phyloP scores from a whole-genome alignment of 805 yeast species.

The Naumovozyma baii region DNA sequence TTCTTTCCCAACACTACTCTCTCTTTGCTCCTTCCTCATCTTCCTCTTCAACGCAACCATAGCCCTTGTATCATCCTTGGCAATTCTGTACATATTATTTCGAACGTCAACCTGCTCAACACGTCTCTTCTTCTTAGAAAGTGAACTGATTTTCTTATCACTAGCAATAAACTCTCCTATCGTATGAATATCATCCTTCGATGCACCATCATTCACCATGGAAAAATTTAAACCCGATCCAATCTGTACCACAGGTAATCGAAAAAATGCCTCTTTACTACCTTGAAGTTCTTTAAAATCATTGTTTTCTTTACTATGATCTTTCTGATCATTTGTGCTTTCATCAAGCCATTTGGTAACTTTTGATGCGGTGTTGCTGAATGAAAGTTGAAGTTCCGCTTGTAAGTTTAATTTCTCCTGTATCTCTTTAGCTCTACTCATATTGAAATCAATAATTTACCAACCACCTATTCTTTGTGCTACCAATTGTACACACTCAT shows the following conservation, averaged over 20 bases:
- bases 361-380: slow-evolving; percentile 14
- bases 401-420: slow-evolving; percentile 28
- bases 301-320: background rate
- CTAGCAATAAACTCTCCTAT: slow-evolving; percentile 30
- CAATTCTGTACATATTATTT: slow-evolving; percentile 19
- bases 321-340: slow-evolving; percentile 2
- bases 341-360: slow-evolving; percentile 24
- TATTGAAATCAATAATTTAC: too few relatives aligned
- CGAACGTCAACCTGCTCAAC: slow-evolving; percentile 4
- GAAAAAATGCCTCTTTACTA: slow-evolving; percentile 20
- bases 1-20: slow-evolving; percentile 3
- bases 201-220: background rate
- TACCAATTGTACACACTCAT: too few relatives aligned
- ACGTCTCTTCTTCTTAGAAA: slow-evolving; percentile 25
- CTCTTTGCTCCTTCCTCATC: slow-evolving; percentile 20
- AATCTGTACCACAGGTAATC: slow-evolving; percentile 27
- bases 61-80: slow-evolving; percentile 28
- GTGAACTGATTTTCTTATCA: slow-evolving; percentile 26
- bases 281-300: slow-evolving; percentile 8
- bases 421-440: slow-evolving; percentile 29
- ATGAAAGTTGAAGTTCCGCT: slow-evolving; percentile 24
- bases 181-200: slow-evolving; percentile 24
- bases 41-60: slow-evolving; percentile 29
- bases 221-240: slow-evolving; percentile 26
- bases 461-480: too few relatives aligned